Evolutionary conservation across 345 rosid genomes (phyloP).

Genomic region (Eucalyptus leucophloia): DNA sequence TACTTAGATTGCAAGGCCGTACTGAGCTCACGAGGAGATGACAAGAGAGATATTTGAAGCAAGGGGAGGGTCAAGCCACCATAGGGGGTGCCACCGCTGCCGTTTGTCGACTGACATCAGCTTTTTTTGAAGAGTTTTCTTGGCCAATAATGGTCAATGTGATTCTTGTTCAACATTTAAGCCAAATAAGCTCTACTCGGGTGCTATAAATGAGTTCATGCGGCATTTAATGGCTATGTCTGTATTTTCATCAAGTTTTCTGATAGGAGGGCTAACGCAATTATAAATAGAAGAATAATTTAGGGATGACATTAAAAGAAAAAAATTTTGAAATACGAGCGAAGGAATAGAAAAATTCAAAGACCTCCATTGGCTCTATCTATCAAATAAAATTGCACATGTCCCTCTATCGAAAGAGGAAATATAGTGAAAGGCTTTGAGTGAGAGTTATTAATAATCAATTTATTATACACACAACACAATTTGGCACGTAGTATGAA

Average conservation of each 20-base stretch:
- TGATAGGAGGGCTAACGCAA: background rate
- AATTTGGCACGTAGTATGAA: background rate
- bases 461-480: background rate
- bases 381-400: background rate
- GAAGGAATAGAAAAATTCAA: background rate
- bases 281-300: too few species aligned
- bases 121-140: background rate
- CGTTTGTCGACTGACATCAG: background rate
- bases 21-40: background rate
- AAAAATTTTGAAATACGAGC: background rate
- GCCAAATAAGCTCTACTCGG: background rate
- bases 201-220: background rate
- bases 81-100: background rate
- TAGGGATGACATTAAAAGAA: background rate
- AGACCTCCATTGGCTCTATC: background rate
- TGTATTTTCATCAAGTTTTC: background rate
- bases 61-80: background rate
- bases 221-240: background rate
- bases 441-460: background rate
- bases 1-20: too few species aligned
- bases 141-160: background rate
- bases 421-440: background rate
- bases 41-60: background rate
- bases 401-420: background rate
- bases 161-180: background rate